Conservation (phyloP, 2,329 filamentous ascomycete genomes). For the Calonectria pauciramosa region DNA sequence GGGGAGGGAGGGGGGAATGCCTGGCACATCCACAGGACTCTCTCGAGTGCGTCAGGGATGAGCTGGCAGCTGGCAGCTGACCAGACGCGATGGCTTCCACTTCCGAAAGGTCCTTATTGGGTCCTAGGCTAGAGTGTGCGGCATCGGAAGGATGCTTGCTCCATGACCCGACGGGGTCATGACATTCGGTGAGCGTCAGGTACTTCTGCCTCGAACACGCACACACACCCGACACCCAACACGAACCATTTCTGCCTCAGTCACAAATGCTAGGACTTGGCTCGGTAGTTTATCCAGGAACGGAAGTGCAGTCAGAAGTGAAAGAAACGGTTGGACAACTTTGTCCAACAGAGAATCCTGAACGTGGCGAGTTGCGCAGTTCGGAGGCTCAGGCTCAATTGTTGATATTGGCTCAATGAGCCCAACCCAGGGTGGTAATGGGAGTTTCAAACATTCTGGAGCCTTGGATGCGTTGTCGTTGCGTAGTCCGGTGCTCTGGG, state of each 20-base stretch:
- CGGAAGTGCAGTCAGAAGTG: constrained; percentile 14
- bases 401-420: background rate
- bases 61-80: constrained; percentile 28
- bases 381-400: background rate
- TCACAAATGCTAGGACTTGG: constrained; percentile 10
- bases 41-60: constrained; percentile 32
- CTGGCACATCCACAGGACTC: constrained; percentile 28
- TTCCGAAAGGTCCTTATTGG: constrained; percentile 31
- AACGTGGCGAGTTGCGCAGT: background rate
- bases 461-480: constrained; percentile 2
- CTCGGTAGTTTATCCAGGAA: constrained; percentile 15
- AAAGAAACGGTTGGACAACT: constrained; percentile 28
- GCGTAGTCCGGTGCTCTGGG: background rate
- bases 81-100: constrained; percentile 29
- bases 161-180: constrained; percentile 18
- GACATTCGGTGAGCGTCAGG: background rate
- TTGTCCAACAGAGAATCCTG: constrained; percentile 16
- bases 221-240: background rate
- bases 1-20: constrained; percentile 26
- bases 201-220: background rate
- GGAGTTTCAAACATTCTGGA: background rate
- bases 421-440: background rate
- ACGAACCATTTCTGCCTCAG: constrained; percentile 15
- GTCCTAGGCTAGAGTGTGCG: constrained; percentile 13
- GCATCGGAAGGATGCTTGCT: constrained; percentile 21